phyloP scores from a whole-genome alignment of 2,329 filamentous ascomycete genomes.

The Teratosphaeria gauchensis region DNA sequence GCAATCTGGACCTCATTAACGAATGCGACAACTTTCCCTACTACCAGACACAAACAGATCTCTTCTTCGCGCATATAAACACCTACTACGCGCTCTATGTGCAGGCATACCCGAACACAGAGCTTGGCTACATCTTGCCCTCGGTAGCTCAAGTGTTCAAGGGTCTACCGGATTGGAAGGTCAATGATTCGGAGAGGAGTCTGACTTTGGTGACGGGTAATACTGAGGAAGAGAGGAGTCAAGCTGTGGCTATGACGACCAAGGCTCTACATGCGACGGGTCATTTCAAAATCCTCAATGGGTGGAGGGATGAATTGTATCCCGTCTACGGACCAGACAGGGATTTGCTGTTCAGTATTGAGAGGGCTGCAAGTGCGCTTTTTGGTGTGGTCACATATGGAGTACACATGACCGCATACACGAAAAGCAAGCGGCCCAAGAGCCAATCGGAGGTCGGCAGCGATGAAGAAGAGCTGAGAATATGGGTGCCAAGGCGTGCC shows the following conservation, averaged over 20 bases:
- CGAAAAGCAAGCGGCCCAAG: slow-evolving; percentile 26
- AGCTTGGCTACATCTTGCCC: slow-evolving; percentile 51
- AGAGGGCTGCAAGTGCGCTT: slow-evolving; percentile 63
- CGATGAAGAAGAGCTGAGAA: slow-evolving; percentile 48
- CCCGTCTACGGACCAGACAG: slow-evolving; percentile 58
- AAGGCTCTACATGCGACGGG: slow-evolving; percentile 58
- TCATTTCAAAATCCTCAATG: slow-evolving; percentile 63
- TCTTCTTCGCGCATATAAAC: slow-evolving; percentile 38
- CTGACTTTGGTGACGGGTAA: slow-evolving; percentile 49
- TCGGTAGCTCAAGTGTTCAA: slow-evolving; percentile 50
- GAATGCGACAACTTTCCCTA: slow-evolving; percentile 67
- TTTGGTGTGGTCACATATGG: slow-evolving; percentile 72
- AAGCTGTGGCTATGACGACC: slow-evolving; percentile 47
- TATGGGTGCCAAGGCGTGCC: slow-evolving; percentile 78
- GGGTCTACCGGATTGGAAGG: slow-evolving; percentile 49
- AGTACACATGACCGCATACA: slow-evolving; percentile 67
- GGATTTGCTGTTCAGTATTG: slow-evolving; percentile 61
- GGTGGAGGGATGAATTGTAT: slow-evolving; percentile 75
- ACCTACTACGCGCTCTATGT: slow-evolving; percentile 58
- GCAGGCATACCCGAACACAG: slow-evolving; percentile 50
- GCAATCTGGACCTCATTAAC: slow-evolving; percentile 46
- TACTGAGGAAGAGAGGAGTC: slow-evolving; percentile 55
- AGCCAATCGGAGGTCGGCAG: slow-evolving; percentile 29
- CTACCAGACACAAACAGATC: slow-evolving; percentile 48
- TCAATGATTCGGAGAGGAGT: slow-evolving; percentile 52